Conservation (phyloP, 306 rosid species). For the Biancaea sappan region DNA sequence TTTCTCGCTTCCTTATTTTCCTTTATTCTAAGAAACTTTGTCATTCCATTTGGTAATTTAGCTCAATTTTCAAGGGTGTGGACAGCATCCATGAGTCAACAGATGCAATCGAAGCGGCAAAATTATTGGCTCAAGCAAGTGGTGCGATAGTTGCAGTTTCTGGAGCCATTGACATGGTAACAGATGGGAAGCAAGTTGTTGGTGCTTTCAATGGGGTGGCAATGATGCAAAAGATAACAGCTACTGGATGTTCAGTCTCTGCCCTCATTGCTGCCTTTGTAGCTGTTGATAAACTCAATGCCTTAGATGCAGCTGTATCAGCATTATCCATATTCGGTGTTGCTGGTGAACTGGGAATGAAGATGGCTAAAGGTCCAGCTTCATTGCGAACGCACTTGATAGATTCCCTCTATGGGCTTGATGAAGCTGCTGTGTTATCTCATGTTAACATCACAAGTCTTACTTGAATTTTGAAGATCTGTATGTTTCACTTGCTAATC, state of each 20-base stretch:
- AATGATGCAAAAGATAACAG: slow-evolving; percentile 87
- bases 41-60: slow-evolving; percentile 29
- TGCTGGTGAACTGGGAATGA: slow-evolving; percentile 84
- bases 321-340: slow-evolving; percentile 76
- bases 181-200: slow-evolving; percentile 74
- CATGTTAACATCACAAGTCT: slow-evolving; percentile 61
- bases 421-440: slow-evolving; percentile 67
- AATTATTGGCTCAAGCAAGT: slow-evolving; percentile 62
- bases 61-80: slow-evolving; percentile 58
- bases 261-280: slow-evolving; percentile 87
- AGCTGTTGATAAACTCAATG: slow-evolving; percentile 65
- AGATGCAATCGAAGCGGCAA: slow-evolving; percentile 85
- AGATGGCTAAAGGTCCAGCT: slow-evolving; percentile 80
- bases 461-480: slow-evolving; percentile 35
- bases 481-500: slow-evolving; percentile 25
- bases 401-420: slow-evolving; percentile 77
- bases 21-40: neutral
- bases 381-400: slow-evolving; percentile 80
- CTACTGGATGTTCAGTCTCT: slow-evolving; percentile 90
- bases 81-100: slow-evolving; percentile 79
- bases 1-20: neutral
- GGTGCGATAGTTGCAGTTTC: slow-evolving; percentile 86
- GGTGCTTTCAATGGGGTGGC: slow-evolving; percentile 89
- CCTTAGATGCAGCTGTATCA: slow-evolving; percentile 68
- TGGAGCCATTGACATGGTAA: slow-evolving; percentile 81